Evolutionary conservation across 352 stramenopile species (phyloP), one percentile per base, ranked within the genome.

Genomic region (Globisporangium nodosum): DNA sequence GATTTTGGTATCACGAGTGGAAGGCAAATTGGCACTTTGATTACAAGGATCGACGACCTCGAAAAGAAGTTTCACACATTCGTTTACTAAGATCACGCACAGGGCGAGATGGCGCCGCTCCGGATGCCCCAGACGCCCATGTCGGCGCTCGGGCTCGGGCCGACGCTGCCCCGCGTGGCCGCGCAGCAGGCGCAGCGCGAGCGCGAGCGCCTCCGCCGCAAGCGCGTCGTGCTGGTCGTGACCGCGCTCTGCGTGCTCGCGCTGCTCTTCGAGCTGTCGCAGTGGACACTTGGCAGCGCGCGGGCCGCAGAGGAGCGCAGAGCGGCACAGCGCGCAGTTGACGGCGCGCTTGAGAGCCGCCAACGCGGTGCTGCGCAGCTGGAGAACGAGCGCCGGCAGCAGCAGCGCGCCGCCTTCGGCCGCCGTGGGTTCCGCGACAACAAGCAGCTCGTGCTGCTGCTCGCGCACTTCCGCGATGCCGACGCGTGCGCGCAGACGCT

Each of bases 401-500:
- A 45, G 3, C 56, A 70, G 21, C 31, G 56, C 3, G 55, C 60
- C 11, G 39, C 37, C 27, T 33, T 2, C 5, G 18, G 49, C 39
- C 31, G 42, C 39, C 67, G 68, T 20, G 75, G 77, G n/a, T 88
- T 90, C 56, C 78, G 65, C 24, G 54, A 91, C 54, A 72, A 89
- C 21, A 89, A 90, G 56, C 56, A 85, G 64, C 83, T 90, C 53
- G 81, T 88, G 56, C 48, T 95, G 56, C 63, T 95, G 49, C 65
- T 95, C 24, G 84, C 78, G 4, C 87, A 87, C 61, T 78, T 71
- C 42, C 70, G 78, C 62, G 74, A 95, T 57, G 66, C 71, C 5
- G 64, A 77, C 6, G 59, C 61, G 15, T 95, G 85, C 49, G 80
- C 78, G 21, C 66, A 69, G n/a, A 70, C 70, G 24, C 61, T 95